Percentiles rank a stretch among this genome's conserved stretches.
These are phyloP conservation scores for Rhododendron williamsianum DNA, from an alignment of 148 eudicot genomes.

Conservation along the genomic window DNA sequence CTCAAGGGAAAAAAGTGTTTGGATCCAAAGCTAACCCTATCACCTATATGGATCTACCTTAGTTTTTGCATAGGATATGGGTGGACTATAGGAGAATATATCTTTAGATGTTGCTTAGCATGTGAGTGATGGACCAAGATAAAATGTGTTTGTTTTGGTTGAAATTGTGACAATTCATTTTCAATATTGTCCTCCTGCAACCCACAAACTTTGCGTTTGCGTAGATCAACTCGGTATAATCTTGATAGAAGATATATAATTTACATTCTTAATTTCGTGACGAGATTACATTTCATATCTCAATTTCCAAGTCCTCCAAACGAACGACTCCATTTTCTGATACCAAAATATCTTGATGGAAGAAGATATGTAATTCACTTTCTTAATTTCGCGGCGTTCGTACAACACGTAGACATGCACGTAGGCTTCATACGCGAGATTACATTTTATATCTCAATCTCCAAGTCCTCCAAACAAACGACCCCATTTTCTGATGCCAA, in stretches of 20 bases:
- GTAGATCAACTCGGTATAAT: too few relatives aligned
- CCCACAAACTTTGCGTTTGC: neutral
- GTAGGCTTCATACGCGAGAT: neutral
- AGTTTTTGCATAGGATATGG: neutral
- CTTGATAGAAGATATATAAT: too few relatives aligned
- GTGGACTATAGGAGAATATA: neutral
- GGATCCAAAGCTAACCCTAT: slow-evolving; percentile 35
- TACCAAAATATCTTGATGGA: neutral
- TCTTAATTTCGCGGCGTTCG: neutral
- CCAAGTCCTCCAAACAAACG: neutral
- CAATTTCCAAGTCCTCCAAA: neutral
- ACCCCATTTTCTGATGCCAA: neutral
- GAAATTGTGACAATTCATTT: neutral
- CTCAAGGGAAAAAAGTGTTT: slow-evolving; percentile 22
- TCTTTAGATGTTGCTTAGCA: neutral
- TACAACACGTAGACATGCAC: neutral
- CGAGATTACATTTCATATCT: neutral
- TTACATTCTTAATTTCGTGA: neutral
- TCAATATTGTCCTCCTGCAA: neutral
- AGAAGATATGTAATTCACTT: neutral
- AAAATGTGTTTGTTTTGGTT: neutral
- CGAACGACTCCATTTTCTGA: neutral
- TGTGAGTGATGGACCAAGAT: neutral
- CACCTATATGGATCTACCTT: neutral
- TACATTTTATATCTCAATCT: neutral